Conservation (phyloP, 768 basidiomycete genomes). For the Boletus sp. region DNA sequence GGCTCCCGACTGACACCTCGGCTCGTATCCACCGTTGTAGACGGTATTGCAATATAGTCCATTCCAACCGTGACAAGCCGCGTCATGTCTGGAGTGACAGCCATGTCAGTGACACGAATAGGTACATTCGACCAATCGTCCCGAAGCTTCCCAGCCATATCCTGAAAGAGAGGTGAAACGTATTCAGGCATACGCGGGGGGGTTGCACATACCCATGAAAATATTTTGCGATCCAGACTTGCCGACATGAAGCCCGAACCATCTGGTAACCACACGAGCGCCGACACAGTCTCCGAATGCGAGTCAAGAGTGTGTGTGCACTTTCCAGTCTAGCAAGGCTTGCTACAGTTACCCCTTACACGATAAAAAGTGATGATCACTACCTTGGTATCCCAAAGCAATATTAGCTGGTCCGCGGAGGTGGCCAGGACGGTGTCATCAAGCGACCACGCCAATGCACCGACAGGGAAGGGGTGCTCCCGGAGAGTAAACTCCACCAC, state of each 20-base stretch:
- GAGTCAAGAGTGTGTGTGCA: conserved; percentile 63
- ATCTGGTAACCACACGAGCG: conserved; percentile 86
- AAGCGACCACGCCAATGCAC: conserved; percentile 88
- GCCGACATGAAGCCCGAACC: conserved; percentile 88
- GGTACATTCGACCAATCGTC: conserved; percentile 68
- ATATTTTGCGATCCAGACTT: conserved; percentile 79
- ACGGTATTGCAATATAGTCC: conserved; percentile 37
- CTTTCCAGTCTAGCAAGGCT: conserved; percentile 61
- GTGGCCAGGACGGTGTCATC: conserved; percentile 85
- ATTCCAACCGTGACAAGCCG: conserved; percentile 86
- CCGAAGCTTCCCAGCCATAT: conserved; percentile 66
- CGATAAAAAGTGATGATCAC: conserved; percentile 12
- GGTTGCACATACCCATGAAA: conserved; percentile 67
- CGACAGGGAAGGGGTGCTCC: conserved; percentile 79
- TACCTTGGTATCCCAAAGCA: conserved; percentile 90
- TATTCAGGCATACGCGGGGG: background rate
- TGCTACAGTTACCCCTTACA: conserved; percentile 2
- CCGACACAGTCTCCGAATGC: conserved; percentile 82
- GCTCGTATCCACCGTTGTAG: conserved; percentile 12
- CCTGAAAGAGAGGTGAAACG: conserved; percentile 44
- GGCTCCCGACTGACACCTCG: conserved; percentile 38
- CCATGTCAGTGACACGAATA: conserved; percentile 85
- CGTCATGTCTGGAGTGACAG: conserved; percentile 80
- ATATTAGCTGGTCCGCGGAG: conserved; percentile 75
- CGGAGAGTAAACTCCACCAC: conserved; percentile 55